Evolutionary conservation across 805 yeast species (phyloP).

Genomic region (Hyphopichia homilentoma): DNA sequence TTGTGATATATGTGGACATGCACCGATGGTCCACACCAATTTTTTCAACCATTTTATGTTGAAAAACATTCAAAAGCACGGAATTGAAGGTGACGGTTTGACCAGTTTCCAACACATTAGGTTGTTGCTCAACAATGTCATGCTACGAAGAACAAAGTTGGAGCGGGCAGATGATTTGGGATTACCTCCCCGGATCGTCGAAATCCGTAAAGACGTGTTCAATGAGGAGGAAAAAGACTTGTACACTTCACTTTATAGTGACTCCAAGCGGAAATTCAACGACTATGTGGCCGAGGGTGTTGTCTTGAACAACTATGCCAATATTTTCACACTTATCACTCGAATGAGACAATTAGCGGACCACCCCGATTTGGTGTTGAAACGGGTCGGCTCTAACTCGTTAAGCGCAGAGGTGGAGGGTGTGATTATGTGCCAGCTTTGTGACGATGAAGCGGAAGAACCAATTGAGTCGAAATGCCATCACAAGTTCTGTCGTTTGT

Average conservation of each 20-base stretch:
- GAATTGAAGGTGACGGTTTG: slow-evolving; percentile 77
- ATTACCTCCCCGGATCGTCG: slow-evolving; percentile 92
- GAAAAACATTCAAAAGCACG: slow-evolving; percentile 86
- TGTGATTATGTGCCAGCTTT: slow-evolving; percentile 77
- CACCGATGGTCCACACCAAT: slow-evolving; percentile 92
- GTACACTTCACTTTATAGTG: slow-evolving; percentile 82
- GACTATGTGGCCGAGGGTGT: slow-evolving; percentile 96
- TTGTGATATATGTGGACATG: slow-evolving; percentile 85
- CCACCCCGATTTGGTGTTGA: slow-evolving; percentile 92
- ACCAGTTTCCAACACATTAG: slow-evolving; percentile 77
- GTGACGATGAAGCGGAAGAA: slow-evolving; percentile 98
- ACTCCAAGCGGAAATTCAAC: slow-evolving; percentile 81
- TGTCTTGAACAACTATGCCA: slow-evolving; percentile 93
- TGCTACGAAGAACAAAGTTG: slow-evolving; percentile 92
- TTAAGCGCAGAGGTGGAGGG: slow-evolving; percentile 42
- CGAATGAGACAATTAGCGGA: slow-evolving; percentile 98
- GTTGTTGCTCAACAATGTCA: slow-evolving; percentile 66
- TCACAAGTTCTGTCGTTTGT: slow-evolving; percentile 89
- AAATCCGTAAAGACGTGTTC: slow-evolving; percentile 79
- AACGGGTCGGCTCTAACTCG: slow-evolving; percentile 50
- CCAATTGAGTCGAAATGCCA: slow-evolving; percentile 94
- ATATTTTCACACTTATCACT: slow-evolving; percentile 91
- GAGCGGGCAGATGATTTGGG: slow-evolving; percentile 98
- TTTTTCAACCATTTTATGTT: slow-evolving; percentile 94
- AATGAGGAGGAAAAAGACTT: slow-evolving; percentile 94